Evolutionary conservation across 2,329 filamentous ascomycete species (phyloP), one percentile per base, ranked within the genome.

Genomic region (Alternaria sp.): DNA sequence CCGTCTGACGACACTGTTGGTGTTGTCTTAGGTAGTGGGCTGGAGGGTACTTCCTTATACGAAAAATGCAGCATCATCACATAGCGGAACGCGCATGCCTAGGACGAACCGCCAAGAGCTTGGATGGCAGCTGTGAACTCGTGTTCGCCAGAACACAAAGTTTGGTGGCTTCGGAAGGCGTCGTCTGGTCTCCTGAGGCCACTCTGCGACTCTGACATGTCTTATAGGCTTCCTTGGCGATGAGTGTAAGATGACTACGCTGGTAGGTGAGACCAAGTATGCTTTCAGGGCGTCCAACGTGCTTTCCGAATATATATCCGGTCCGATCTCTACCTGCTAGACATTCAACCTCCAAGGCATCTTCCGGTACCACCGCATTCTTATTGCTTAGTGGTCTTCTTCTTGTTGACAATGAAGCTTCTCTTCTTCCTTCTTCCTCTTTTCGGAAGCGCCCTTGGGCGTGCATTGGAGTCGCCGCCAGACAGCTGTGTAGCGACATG

Each of bases 241-340:
- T 23, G 28, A 37, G 23, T 50, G 33, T 55, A 15, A 55, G 44
- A 55, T 50, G 60, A 44, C n/a, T 43, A 43, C n/a, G 18, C 21
- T 46, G 30, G 37, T 51, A 44, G 33, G 28, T 47, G 11, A 46
- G 15, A 25, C 18, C 25, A 44, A 49, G 25, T 20, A 44, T 26
- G 15, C 58, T 25, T 21, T 33, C n/a, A 18, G 18, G 23, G 43
- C 21, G 30, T 51, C 18, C 26, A 20, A 21, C 15, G 45, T 18
- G 54, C 14, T 56, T 47, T 30, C n/a, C 30, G 23, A 21, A 10
- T 59, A 49, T 55, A 59, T 59, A 62, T 33, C n/a, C 18, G 30
- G n/a, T 28, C 30, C 23, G 21, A 14, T n/a, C 20, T n/a, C 18
- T 21, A 5, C 14, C 46, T 11, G 3, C n/a, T 18, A 5, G 4